These are phyloP conservation scores for Xerocomus nothofagi DNA, from an alignment of 1,284 basidiomycete genomes.

Conservation along the genomic window DNA sequence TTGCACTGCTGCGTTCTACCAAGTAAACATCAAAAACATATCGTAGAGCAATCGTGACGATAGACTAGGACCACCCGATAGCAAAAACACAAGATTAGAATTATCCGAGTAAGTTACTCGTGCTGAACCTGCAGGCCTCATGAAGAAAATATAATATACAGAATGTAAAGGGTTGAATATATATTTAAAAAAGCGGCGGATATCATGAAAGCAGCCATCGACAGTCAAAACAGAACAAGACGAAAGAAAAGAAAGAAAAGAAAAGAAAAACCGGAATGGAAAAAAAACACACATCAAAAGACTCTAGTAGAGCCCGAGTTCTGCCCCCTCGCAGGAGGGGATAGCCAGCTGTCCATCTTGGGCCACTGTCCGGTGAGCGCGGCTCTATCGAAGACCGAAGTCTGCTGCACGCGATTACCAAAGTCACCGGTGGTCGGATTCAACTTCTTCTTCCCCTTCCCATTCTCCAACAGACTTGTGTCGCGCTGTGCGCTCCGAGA, in stretches of 20 bases:
- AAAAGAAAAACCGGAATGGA: not conserved
- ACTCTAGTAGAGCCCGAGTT: conserved; percentile 33
- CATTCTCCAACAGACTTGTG: conserved; percentile 23
- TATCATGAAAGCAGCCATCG: conserved; percentile 16
- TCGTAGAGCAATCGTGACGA: conserved; percentile 13
- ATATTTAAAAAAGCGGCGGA: conserved; percentile 6
- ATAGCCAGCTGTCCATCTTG: conserved; percentile 37
- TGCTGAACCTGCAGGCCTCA: conserved; percentile 29
- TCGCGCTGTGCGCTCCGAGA: conserved; percentile 10
- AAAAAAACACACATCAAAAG: conserved; percentile 24
- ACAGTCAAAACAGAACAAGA: conserved; percentile 7
- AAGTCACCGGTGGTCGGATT: conserved; percentile 14
- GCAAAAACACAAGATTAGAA: conserved; percentile 27
- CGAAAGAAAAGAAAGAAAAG: too few relatives aligned
- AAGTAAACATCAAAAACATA: conserved; percentile 10
- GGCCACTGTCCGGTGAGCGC: conserved; percentile 32
- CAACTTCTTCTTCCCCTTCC: conserved; percentile 24
- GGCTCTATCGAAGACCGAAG: conserved; percentile 31
- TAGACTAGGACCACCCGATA: conserved; percentile 17
- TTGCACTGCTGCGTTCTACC: not conserved
- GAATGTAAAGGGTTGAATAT: conserved; percentile 14
- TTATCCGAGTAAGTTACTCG: conserved; percentile 36
- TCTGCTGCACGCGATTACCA: conserved; percentile 29
- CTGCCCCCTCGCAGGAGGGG: conserved; percentile 32
- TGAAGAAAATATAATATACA: conserved; percentile 29